Evolutionary conservation across 352 stramenopile genomes (phyloP), one percentile per base, ranked within the genome.

Genomic region (Hyaloperonospora arabidopsidis): DNA sequence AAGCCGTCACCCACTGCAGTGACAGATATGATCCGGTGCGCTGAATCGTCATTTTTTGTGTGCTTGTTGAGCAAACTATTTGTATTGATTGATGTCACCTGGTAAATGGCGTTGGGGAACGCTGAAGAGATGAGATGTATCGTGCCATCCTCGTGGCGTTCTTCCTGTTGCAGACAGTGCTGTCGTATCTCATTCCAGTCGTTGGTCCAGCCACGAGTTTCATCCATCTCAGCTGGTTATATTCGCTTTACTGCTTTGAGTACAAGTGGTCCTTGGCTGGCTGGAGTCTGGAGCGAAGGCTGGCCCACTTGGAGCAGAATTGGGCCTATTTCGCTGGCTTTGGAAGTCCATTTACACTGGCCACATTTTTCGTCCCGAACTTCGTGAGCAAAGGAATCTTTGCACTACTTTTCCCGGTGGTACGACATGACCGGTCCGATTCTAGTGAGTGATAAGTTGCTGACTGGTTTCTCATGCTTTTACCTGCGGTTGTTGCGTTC

Each of bases 321-420:
- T 94, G 84, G 84, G 82, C 82, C 10, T 94, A 93, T 34, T 94
- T 94, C 58, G 82, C 82, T 21, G 84, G 82, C 1, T 95, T 95
- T 59, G 84, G 84, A 5, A 86, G 79, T 48, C 84, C 84, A 8
- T 95, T 93, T 43, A 95, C 84, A 17, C 61, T 95, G 25, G 84
- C 84, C 21, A 95, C 84, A 7, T 95, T 93, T 57, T 95, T 95
- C 51, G 80, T 90, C 15, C 82, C 82, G 2, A 95, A 95, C 54
- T 95, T 95, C 64, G 80, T 95, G 48, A 92, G 80, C 77, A 93
- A 92, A 65, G 84, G 84, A 59, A 89, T 93, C 45, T 95, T 93
- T 36, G 84, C 84, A 5, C 58, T 95, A 50, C 71, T 95, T 10
- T 95, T 95, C 49, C 84, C 84, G 15, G 73, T 93, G 56, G 84